These are phyloP conservation scores for Beauveria asiatica DNA, from an alignment of 2,329 filamentous ascomycete species.

Conservation along the genomic window DNA sequence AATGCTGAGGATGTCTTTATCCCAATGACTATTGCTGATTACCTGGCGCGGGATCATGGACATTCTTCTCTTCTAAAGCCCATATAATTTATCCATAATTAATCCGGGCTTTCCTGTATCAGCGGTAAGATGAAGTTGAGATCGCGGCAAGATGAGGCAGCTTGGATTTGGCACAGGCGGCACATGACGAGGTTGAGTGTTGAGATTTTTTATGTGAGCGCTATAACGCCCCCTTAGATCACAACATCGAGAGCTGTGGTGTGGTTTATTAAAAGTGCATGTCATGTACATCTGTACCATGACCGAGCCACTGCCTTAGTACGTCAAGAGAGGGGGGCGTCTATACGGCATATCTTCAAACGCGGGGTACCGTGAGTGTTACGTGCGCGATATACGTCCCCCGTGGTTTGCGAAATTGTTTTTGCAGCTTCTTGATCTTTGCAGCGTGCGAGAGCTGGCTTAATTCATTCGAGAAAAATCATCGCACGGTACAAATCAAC, in stretches of 20 bases:
- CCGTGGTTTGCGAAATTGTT: background rate
- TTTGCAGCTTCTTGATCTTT: background rate
- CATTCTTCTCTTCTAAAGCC: background rate
- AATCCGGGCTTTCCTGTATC: background rate
- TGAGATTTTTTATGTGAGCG: background rate
- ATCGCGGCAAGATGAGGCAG: background rate
- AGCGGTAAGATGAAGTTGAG: background rate
- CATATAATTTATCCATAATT: background rate
- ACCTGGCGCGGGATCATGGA: no score
- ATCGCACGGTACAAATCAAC: background rate
- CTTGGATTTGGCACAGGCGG: background rate
- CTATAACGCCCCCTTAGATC: no score
- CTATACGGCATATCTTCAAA: background rate
- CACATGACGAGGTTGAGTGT: background rate
- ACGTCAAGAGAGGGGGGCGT: slow-evolving; percentile 5
- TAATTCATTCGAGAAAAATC: background rate
- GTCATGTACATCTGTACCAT: slow-evolving; percentile 4
- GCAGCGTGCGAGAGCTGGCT: background rate
- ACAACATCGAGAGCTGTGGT: background rate
- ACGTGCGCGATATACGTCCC: background rate
- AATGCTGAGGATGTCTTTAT: no score
- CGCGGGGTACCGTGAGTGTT: background rate
- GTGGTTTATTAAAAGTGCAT: background rate
- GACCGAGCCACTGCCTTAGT: background rate
- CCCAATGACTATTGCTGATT: no score